Evolutionary conservation across 768 basidiomycete genomes (phyloP), one percentile per base, ranked within the genome.

Genomic region (Suillus subaureus): DNA sequence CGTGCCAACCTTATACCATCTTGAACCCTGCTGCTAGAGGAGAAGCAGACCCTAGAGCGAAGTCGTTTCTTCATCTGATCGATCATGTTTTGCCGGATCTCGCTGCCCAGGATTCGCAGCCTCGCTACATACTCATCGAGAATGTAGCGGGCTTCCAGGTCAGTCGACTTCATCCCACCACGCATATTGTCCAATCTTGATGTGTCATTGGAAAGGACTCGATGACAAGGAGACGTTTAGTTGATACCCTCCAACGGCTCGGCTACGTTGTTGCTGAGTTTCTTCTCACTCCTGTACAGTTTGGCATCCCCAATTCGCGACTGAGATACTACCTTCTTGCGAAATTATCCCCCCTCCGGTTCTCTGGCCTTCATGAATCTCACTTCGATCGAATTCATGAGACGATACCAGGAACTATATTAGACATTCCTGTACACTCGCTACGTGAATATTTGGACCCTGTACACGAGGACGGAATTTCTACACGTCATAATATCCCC

Each of bases 131-230:
- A 12, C 81, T 94, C 13, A 79, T 94, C 11, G 93, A 94, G 72
- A 94, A 94, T 69, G 93, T 94, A 4, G 90, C 88, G 12, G 92
- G 91, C 9, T 94, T 94, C 69, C 90, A 92, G 87, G 92, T 91
- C 73, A 70, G 75, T 75, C 57, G 47, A 39, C 31, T 69, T 65
- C 64, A 62, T 60, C 64, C 15, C 61, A 23, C 61, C 26, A 28
- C 15, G 56, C 16, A 28, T 13, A 65, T 57, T 9, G 28, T 55
- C 43, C 43, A 42, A 37, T 37, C 13, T 52, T 71, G 39, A 74
- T 67, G 47, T 57, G 52, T 40, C 16, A 35, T 62, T 13, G 55
- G 21, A 60, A 73, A 94, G 92, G 78, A 79, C 9, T 94, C 92
- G 2, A 84, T 75, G 31, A 92, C 91, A 4, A 84, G 90, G 49